Base-by-base conservation (phyloP, 371 early-diverging fungal genomes). In the Rhizopus arrhizus region DNA sequence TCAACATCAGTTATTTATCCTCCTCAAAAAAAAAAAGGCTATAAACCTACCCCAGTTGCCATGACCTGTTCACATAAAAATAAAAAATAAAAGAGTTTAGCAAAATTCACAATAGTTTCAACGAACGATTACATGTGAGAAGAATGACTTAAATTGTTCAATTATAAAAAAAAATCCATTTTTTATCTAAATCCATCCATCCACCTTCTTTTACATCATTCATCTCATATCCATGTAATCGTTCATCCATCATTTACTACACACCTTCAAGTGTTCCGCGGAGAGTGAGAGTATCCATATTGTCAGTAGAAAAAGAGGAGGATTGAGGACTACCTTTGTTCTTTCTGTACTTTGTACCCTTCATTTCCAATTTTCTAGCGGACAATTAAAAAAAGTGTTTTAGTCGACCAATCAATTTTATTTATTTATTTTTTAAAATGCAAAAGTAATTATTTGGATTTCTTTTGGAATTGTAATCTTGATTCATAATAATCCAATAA, bases 271-370 rank as follows among this genome's bases (percentile, higher is more conserved):
- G 74, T 64, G 70, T 74, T 63, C 84, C 87, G 65, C 85, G 81
- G 69, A 84, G 78, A 56, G 78, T 71, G 60, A 85, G 78, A 63
- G 82, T 77, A 68, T 85, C 86, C 77, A 75, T 75, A 59, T 64
- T 72, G 72, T 65, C 65, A 64, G 60, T 61, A 65, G 67, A 59
- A 67, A 75, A 74, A 75, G 66, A 72, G 75, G 62, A 67, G 68
- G 75, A 64, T 72, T 67, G 46, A 42, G n/a, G 40, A 36, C 34
- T 58, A 36, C 32, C 15, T 34, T 31, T 43, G 15, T 56, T 31
- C 34, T 56, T 56, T 32, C 7, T 34, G 29, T 29, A 6, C 33
- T 33, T 34, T 34, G 43, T 22, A 22, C 22, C 22, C 22, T 22
- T 22, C 22, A 22, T 12, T 41, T n/a, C 12, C 10, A 41, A 41